Evolutionary conservation across 1,284 basidiomycete genomes (phyloP), one percentile per base, ranked within the genome.

Genomic region (Neonothopanus nambi): DNA sequence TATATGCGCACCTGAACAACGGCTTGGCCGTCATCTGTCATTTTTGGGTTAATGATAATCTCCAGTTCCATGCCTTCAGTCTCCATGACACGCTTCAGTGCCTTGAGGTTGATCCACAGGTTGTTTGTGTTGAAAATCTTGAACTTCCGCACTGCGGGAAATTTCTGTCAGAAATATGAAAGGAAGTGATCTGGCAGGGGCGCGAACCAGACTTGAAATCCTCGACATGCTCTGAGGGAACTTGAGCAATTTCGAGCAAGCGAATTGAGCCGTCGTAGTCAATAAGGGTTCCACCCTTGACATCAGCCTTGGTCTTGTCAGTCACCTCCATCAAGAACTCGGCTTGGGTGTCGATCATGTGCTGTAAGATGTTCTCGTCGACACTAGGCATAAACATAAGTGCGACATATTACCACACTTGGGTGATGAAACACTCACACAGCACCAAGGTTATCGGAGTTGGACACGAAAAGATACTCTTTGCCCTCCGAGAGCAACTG

Each of bases 291-390:
- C 97, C 97, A 82, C 97, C 97, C 80, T 99, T 99, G 77, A 99
- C 89, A 72, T 99, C 96, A 56, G 97, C 97, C 82, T 99, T 99
- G 69, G 97, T 99, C 87, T 99, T 99, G 82, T 99, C 95, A 4
- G 97, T 99, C 60, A 99, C 95, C 76, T 99, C 96, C 95, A 97
- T 97, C 69, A 98, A 71, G 79, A 96, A 97, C 74, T 96, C 93
- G 47, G 91, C 84, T 63, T 89, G 79, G 11, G 83, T 81, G 64
- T 95, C 87, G 55, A 94, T 88, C 90, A 97, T 95, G 74, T 95
- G 91, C 71, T 94, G 89, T 54, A 93, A 74, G 65, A 93, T 94
- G 58, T 77, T 80, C 65, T 91, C 84, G 66, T 94, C 92, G 63
- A 92, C 90, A 52, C 85, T 87, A 56, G 40, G 67, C 20, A 2